Evolutionary conservation across 2,329 filamentous ascomycete species (phyloP).

Genomic region (Calonectria leucothoes): DNA sequence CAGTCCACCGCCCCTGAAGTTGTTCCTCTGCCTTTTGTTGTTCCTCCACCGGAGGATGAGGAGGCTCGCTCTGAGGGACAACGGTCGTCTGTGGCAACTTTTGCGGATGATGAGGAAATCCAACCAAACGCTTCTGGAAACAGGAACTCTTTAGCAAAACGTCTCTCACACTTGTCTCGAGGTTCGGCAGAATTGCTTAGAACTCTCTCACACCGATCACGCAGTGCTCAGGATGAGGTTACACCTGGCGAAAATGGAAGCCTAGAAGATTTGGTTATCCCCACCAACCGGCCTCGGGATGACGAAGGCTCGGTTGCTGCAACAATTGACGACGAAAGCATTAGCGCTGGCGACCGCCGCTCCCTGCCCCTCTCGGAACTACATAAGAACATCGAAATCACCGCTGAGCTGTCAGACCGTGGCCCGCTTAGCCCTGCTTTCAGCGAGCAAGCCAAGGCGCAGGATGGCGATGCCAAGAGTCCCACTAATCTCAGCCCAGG

Average conservation of each 20-base stretch:
- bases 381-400: conserved; percentile 52
- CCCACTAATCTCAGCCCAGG: conserved; percentile 15
- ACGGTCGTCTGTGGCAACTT: conserved; percentile 76
- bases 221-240: conserved; percentile 28
- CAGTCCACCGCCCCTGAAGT: conserved; percentile 59
- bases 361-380: conserved; percentile 38
- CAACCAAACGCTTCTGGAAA: conserved; percentile 36
- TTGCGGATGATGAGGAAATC: conserved; percentile 70
- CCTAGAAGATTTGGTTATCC: conserved; percentile 59
- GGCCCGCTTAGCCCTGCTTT: conserved; percentile 21
- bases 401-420: conserved; percentile 49
- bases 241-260: conserved; percentile 49
- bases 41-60: conserved; percentile 61
- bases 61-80: conserved; percentile 57
- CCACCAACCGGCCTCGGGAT: conserved; percentile 46
- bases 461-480: conserved; percentile 16
- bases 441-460: conserved; percentile 21
- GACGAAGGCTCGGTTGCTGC: conserved; percentile 67
- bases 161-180: conserved; percentile 62
- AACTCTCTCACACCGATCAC: conserved; percentile 54
- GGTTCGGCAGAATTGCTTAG: conserved; percentile 59
- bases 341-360: conserved; percentile 52
- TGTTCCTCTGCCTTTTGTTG: conserved; percentile 73
- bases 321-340: conserved; percentile 66
- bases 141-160: conserved; percentile 57